Percentiles rank a stretch among this genome's conserved stretches.
Evolutionary conservation across 129 eudicot species (phyloP).

Genomic region (Flaveria sonorensis): DNA sequence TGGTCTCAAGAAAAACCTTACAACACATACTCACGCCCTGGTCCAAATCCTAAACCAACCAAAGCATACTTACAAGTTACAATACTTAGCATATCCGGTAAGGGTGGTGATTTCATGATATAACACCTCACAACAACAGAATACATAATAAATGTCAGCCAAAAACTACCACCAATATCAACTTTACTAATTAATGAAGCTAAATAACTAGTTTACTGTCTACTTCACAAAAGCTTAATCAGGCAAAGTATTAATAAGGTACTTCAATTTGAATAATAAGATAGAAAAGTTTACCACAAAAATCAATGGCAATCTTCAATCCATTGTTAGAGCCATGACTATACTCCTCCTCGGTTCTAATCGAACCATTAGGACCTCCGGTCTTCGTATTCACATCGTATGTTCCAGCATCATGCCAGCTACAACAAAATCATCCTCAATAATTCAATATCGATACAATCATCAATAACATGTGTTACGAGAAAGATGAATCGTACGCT

Average conservation of each 20-base stretch:
- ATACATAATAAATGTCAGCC: background rate
- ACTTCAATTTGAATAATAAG: background rate
- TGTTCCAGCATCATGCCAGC: constrained; percentile 99
- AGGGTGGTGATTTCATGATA: background rate
- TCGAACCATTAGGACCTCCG: constrained; percentile 97
- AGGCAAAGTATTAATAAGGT: background rate
- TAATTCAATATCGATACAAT: background rate
- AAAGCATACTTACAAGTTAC: background rate
- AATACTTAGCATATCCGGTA: background rate
- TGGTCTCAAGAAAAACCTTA: constrained; percentile 13
- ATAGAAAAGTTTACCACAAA: constrained; percentile 52
- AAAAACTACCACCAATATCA: constrained; percentile 16
- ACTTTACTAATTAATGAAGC: constrained; percentile 6
- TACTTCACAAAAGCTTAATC: constrained; percentile 4
- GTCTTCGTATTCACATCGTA: constrained; percentile 82
- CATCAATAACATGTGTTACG: constrained; percentile 15
- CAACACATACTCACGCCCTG: too few relatives aligned
- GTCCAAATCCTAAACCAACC: too few relatives aligned
- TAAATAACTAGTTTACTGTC: constrained; percentile 9
- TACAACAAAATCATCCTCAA: background rate
- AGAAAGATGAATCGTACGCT: constrained; percentile 56
- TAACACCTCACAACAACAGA: constrained; percentile 10
- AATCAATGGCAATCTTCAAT: constrained; percentile 74
- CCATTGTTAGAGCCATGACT: constrained; percentile 81
- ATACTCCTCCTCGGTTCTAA: constrained; percentile 73